A percentile compares a stretch with the other conserved stretches of the same genome.
Conservation (phyloP, 306 rosid genomes). For the Datisca glomerata region DNA sequence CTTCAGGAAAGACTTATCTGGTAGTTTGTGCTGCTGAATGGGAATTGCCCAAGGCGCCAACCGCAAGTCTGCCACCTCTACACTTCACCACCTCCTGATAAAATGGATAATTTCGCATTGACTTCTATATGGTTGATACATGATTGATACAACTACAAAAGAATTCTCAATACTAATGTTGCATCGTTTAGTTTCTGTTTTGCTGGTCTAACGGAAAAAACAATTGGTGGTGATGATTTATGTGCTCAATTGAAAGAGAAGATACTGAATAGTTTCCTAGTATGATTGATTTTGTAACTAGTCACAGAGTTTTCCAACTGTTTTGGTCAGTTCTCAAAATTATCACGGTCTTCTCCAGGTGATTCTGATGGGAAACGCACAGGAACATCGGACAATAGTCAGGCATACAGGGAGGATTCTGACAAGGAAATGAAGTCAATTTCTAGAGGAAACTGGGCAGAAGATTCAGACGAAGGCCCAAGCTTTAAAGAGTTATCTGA, state of each 20-base stretch:
- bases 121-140: not conserved
- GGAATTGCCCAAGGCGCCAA: too few relatives aligned
- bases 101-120: too few relatives aligned
- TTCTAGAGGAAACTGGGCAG: conserved; percentile 28
- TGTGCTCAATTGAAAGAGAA: not conserved
- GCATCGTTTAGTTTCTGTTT: not conserved
- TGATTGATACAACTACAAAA: not conserved
- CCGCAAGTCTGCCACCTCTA: too few relatives aligned
- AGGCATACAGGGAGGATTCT: conserved; percentile 30
- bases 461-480: conserved; percentile 20
- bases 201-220: not conserved
- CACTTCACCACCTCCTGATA: too few relatives aligned
- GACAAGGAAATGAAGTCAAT: conserved; percentile 34
- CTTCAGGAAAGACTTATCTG: too few relatives aligned
- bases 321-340: conserved; percentile 5
- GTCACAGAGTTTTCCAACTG: not conserved
- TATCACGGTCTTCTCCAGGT: conserved; percentile 21
- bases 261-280: not conserved
- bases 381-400: conserved; percentile 25
- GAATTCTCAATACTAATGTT: too few relatives aligned
- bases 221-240: not conserved
- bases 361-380: conserved; percentile 50
- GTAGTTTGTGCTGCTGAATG: too few relatives aligned
- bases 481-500: conserved; percentile 32
- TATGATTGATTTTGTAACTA: not conserved